Percentiles rank a stretch among this genome's conserved stretches.
Evolutionary conservation across 164 flowering plant species (phyloP).

Genomic region (Buxus sempervirens): DNA sequence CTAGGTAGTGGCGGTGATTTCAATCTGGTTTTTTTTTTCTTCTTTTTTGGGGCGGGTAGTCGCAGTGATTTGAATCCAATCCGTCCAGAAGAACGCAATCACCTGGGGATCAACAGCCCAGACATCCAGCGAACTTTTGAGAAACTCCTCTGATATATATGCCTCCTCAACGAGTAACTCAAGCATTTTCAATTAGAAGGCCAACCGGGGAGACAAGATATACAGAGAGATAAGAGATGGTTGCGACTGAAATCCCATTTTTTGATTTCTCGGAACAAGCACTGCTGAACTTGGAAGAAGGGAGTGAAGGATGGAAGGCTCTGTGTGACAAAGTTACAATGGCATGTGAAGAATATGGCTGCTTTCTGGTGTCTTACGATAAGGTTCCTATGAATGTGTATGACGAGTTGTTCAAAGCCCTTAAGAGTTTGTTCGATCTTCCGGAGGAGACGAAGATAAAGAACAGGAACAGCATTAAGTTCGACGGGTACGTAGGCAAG

Average conservation of each 20-base stretch:
- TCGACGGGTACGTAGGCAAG: slow-evolving; percentile 37
- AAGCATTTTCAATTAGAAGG: too few species aligned
- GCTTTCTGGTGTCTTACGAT: slow-evolving; percentile 32
- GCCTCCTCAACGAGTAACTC: too few species aligned
- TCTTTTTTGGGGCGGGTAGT: too few species aligned
- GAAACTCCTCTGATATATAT: too few species aligned
- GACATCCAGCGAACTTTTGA: too few species aligned
- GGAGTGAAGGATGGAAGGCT: slow-evolving; percentile 22
- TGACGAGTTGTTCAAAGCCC: slow-evolving; percentile 28
- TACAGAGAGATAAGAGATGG: slow-evolving; percentile 8
- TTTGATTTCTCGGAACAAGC: slow-evolving; percentile 17
- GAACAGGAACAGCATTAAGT: slow-evolving; percentile 35
- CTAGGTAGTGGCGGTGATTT: too few species aligned
- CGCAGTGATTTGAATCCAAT: too few species aligned
- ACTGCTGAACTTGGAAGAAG: slow-evolving; percentile 2
- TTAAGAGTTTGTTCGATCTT: slow-evolving; percentile 47
- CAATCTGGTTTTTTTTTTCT: too few species aligned
- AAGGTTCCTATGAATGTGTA: slow-evolving; percentile 17
- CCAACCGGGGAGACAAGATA: too few species aligned
- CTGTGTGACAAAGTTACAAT: slow-evolving; percentile 22
- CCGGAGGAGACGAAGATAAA: slow-evolving; percentile 46
- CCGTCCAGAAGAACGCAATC: too few species aligned
- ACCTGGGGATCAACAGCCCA: too few species aligned
- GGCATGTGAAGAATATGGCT: slow-evolving; percentile 51
- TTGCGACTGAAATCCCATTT: slow-evolving; percentile 17